Conservation (phyloP, 441 rosid genomes). For the Aleurites moluccanus region DNA sequence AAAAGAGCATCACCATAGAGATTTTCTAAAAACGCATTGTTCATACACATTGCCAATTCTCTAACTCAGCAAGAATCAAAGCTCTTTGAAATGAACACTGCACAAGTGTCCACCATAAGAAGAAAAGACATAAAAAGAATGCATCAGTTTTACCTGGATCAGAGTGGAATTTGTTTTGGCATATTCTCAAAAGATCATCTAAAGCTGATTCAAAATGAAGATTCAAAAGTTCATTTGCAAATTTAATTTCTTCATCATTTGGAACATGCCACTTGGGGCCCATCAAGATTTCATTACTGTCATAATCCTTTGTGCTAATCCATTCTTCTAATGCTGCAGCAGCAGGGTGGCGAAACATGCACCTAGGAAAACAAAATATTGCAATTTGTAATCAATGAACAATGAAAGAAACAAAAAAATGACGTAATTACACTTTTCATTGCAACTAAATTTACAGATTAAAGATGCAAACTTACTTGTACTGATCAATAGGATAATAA, state of each 20-base stretch:
- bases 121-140: slow-evolving; percentile 15
- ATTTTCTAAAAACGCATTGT: slow-evolving; percentile 7
- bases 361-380: slow-evolving; percentile 51
- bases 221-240: slow-evolving; percentile 92
- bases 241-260: slow-evolving; percentile 78
- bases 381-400: slow-evolving; percentile 11
- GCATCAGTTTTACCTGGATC: slow-evolving; percentile 64
- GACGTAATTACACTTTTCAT: not conserved
- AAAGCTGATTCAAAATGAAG: slow-evolving; percentile 92
- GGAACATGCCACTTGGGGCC: slow-evolving; percentile 96
- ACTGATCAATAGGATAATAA: slow-evolving; percentile 91
- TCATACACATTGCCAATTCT: slow-evolving; percentile 1
- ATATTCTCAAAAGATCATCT: slow-evolving; percentile 82
- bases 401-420: slow-evolving; percentile 10
- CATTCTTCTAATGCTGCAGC: slow-evolving; percentile 85
- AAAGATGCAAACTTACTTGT: slow-evolving; percentile 58
- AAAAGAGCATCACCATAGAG: too few relatives aligned
- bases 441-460: slow-evolving; percentile 17
- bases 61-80: slow-evolving; percentile 3
- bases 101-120: not conserved
- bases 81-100: slow-evolving; percentile 6
- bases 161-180: slow-evolving; percentile 75
- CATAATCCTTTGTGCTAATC: slow-evolving; percentile 88
- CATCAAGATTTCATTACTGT: slow-evolving; percentile 45
- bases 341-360: slow-evolving; percentile 75